phyloP scores from a whole-genome alignment of 2,329 filamentous ascomycete species.

The Trichoderma breve region DNA sequence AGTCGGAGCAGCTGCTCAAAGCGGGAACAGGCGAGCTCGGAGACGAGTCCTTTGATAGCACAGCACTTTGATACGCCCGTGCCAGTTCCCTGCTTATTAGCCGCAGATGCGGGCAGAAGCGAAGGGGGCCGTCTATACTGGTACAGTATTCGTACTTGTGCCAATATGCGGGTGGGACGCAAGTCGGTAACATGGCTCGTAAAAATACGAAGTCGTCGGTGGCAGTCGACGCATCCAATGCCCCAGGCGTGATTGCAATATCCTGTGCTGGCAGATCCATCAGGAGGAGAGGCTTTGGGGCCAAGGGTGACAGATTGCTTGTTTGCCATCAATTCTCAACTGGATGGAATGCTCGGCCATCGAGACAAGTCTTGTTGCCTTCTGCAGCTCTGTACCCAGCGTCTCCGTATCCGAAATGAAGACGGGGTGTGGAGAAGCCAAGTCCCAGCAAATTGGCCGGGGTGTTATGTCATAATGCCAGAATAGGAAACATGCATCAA shows the following conservation, averaged over 20 bases:
- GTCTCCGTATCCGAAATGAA: conserved; percentile 16
- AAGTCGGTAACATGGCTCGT: conserved; percentile 5
- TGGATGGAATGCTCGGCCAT: not conserved
- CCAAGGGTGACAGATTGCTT: not conserved
- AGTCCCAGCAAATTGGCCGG: conserved; percentile 3
- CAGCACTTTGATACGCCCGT: conserved; percentile 14
- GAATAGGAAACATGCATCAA: conserved; percentile 9
- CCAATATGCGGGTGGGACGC: conserved; percentile 16
- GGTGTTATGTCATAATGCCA: conserved; percentile 15
- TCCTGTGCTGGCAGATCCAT: not conserved
- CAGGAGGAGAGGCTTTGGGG: not conserved
- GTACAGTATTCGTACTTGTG: not conserved
- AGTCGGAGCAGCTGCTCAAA: conserved; percentile 18
- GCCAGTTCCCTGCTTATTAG: conserved; percentile 18
- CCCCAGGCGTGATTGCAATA: conserved; percentile 2
- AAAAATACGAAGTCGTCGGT: conserved; percentile 5
- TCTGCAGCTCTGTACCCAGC: not conserved
- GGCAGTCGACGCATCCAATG: conserved; percentile 1
- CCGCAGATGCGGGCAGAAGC: conserved; percentile 18
- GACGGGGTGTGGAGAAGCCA: conserved; percentile 3
- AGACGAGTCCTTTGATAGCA: conserved; percentile 14
- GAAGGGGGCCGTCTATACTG: conserved; percentile 4
- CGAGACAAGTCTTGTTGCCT: not conserved
- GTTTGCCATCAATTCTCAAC: not conserved
- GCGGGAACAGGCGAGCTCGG: conserved; percentile 15